Percentiles rank a stretch among this genome's conserved stretches.
phyloP scores from a whole-genome alignment of 2,329 filamentous ascomycete species.

The Diaporthe eres region DNA sequence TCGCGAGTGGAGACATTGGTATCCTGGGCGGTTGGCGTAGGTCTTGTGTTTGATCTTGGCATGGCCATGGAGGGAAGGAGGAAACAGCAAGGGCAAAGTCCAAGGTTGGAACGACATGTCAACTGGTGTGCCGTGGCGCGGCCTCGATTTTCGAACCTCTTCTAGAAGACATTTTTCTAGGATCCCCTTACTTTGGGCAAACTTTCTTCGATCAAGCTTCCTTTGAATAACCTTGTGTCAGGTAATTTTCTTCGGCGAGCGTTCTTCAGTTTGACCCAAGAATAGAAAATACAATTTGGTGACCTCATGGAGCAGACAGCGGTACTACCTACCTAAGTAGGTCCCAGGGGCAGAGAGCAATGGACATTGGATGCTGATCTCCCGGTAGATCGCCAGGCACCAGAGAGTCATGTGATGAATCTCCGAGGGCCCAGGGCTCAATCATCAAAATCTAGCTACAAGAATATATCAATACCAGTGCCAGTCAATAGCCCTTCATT shows the following conservation, averaged over 20 bases:
- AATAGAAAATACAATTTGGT: neutral
- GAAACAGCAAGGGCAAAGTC: neutral
- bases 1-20: neutral
- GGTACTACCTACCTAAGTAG: neutral
- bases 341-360: neutral
- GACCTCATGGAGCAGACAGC: too few relatives aligned
- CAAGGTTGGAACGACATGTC: neutral
- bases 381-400: neutral
- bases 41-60: constrained; percentile 6
- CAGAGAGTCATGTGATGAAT: constrained; percentile 12
- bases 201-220: neutral
- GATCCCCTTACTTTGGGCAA: neutral
- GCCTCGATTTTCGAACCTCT: neutral
- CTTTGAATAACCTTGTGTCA: neutral
- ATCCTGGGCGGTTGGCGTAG: neutral
- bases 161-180: too few relatives aligned
- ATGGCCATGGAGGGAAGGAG: constrained; percentile 19
- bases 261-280: neutral
- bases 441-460: too few relatives aligned
- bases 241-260: accelerated
- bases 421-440: neutral
- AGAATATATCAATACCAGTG: neutral
- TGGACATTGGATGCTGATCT: neutral
- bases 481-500: neutral
- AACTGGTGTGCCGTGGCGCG: neutral